phyloP scores from a whole-genome alignment of 257 asterid species.

The Coffea canephora region DNA sequence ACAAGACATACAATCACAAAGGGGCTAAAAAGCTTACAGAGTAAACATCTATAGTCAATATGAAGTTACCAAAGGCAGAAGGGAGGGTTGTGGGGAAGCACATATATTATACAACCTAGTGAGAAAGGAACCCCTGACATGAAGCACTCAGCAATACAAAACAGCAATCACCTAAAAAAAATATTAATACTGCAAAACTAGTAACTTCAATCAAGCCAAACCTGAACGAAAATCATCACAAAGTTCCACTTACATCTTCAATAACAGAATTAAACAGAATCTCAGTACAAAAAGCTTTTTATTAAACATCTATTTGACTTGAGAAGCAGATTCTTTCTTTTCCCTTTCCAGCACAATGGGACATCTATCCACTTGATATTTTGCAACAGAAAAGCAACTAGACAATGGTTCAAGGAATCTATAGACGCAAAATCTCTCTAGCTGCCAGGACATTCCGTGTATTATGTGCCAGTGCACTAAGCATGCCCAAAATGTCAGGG shows the following conservation, averaged over 20 bases:
- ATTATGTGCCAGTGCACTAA: not conserved
- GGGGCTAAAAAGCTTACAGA: constrained; percentile 11
- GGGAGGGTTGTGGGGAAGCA: not conserved
- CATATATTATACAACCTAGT: not conserved
- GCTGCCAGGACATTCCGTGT: too few relatives aligned
- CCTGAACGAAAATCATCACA: not conserved
- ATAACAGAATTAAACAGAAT: not conserved
- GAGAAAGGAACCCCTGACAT: not conserved
- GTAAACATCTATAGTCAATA: not conserved
- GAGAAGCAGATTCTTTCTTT: not conserved
- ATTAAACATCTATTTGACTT: not conserved
- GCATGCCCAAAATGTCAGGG: not conserved
- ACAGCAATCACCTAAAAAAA: too few relatives aligned
- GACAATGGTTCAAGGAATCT: too few relatives aligned
- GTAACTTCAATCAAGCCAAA: not conserved
- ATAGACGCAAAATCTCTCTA: too few relatives aligned
- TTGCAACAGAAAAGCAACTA: not conserved
- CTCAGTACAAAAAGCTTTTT: not conserved
- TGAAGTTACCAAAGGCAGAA: not conserved
- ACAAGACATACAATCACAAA: constrained; percentile 32
- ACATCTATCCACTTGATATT: not conserved
- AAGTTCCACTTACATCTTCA: not conserved
- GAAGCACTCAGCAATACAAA: not conserved
- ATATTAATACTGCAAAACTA: too few relatives aligned
- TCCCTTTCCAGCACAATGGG: not conserved